phyloP scores from a whole-genome alignment of 345 rosid species.

The Sapria himalayana region DNA sequence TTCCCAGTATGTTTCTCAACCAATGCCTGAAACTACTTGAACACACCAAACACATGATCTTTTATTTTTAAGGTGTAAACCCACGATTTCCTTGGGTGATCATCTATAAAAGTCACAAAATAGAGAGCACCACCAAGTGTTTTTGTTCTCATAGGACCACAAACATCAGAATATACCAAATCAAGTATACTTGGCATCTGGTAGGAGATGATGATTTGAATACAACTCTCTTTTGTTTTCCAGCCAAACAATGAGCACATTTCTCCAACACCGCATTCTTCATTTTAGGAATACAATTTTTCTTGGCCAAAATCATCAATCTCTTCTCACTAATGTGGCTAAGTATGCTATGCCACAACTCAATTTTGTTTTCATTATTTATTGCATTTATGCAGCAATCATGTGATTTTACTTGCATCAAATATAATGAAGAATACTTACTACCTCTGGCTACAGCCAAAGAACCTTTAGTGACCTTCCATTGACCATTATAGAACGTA shows the following conservation, averaged over 20 bases:
- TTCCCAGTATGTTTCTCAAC: not conserved
- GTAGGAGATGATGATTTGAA: not conserved
- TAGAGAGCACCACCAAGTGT: not conserved
- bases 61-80: not conserved
- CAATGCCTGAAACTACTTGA: not conserved
- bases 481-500: too few relatives aligned
- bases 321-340: too few relatives aligned
- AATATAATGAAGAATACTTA: too few relatives aligned
- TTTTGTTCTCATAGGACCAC: not conserved
- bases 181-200: not conserved
- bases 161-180: not conserved
- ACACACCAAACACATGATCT: too few relatives aligned
- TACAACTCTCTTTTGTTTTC: not conserved
- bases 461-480: too few relatives aligned
- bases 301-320: not conserved
- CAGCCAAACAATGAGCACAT: not conserved
- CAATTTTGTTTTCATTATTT: too few relatives aligned
- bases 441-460: too few relatives aligned
- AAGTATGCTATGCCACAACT: not conserved
- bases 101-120: conserved; percentile 4
- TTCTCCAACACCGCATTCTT: not conserved
- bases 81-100: not conserved
- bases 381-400: too few relatives aligned
- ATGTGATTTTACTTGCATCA: too few relatives aligned
- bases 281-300: not conserved